Evolutionary conservation across 345 rosid genomes (phyloP).

Genomic region (Camelina laxa): DNA sequence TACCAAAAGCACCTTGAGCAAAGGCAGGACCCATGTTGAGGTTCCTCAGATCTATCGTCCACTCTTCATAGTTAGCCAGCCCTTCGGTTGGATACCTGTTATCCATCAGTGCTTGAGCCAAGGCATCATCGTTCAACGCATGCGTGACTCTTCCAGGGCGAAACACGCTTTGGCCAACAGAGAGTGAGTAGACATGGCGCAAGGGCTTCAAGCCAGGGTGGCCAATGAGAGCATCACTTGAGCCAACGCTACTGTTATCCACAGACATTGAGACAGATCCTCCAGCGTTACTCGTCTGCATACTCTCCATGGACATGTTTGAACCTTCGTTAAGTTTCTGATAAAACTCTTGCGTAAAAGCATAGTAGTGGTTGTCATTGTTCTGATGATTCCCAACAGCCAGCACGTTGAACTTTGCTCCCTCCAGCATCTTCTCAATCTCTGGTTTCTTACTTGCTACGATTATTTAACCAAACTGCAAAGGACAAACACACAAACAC

Average conservation of each 20-base stretch:
- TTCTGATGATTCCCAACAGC: slow-evolving; percentile 47
- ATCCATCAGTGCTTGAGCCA: slow-evolving; percentile 63
- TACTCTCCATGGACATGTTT: slow-evolving; percentile 57
- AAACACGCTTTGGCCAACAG: slow-evolving; percentile 56
- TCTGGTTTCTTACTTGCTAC: neutral
- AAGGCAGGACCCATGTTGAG: slow-evolving; percentile 61
- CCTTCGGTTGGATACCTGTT: slow-evolving; percentile 54
- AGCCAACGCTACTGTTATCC: slow-evolving; percentile 67
- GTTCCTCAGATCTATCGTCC: slow-evolving; percentile 63
- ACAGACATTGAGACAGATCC: slow-evolving; percentile 69
- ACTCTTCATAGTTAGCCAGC: slow-evolving; percentile 54
- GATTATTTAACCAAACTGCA: slow-evolving; percentile 25
- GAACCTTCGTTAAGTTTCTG: slow-evolving; percentile 62
- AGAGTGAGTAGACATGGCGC: slow-evolving; percentile 43
- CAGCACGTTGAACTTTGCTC: slow-evolving; percentile 48
- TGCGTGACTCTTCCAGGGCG: slow-evolving; percentile 53
- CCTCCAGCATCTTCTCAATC: slow-evolving; percentile 40
- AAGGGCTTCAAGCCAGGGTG: slow-evolving; percentile 60
- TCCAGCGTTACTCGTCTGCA: slow-evolving; percentile 59
- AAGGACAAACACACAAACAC: slow-evolving; percentile 1
- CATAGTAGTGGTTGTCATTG: slow-evolving; percentile 53
- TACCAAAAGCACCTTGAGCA: slow-evolving; percentile 71
- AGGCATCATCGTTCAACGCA: slow-evolving; percentile 55
- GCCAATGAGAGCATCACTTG: slow-evolving; percentile 63
- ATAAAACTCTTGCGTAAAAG: slow-evolving; percentile 57